Percentiles rank a stretch among this genome's conserved stretches.
Conservation (phyloP, 192 early-diverging fungal species). For the Fimicolochytrium jonesii region DNA sequence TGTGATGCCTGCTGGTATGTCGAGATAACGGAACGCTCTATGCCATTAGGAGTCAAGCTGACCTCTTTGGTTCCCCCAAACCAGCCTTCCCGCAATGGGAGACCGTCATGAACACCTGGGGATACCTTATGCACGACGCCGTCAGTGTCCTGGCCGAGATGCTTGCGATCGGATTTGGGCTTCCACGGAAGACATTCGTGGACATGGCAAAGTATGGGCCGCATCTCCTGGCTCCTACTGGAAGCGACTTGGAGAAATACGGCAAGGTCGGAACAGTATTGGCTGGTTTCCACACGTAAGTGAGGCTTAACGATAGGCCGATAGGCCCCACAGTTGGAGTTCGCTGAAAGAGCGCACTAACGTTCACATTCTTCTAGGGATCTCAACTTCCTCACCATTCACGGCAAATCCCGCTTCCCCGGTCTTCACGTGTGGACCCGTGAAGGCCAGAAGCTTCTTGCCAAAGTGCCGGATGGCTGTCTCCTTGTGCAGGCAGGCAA, state of each 20-base stretch:
- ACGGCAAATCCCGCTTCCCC: slow-evolving; percentile 70
- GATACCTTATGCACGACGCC: slow-evolving; percentile 51
- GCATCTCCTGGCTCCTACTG: slow-evolving; percentile 69
- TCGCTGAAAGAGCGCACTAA: not conserved
- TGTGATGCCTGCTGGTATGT: slow-evolving; percentile 59
- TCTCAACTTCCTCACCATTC: slow-evolving; percentile 66
- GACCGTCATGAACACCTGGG: slow-evolving; percentile 61
- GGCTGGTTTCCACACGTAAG: slow-evolving; percentile 52
- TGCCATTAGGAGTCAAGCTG: too few species aligned
- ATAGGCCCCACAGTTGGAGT: too few species aligned
- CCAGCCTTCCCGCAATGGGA: slow-evolving; percentile 69
- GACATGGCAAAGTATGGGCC: slow-evolving; percentile 57
- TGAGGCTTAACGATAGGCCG: too few species aligned
- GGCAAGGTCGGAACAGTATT: slow-evolving; percentile 57
- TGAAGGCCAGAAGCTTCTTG: slow-evolving; percentile 53
- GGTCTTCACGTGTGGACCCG: slow-evolving; percentile 71
- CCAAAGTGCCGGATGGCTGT: slow-evolving; percentile 63
- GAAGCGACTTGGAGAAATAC: slow-evolving; percentile 59
- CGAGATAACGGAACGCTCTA: too few species aligned
- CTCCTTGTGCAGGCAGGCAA: slow-evolving; percentile 54
- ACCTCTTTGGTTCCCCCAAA: too few species aligned
- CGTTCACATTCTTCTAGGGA: slow-evolving; percentile 27
- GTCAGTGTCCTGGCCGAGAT: slow-evolving; percentile 54
- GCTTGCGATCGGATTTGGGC: slow-evolving; percentile 60
- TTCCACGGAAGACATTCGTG: slow-evolving; percentile 53